Percentiles rank a stretch among this genome's conserved stretches.
Evolutionary conservation across 441 rosid genomes (phyloP).

Genomic region (Gossypium davidsonii): DNA sequence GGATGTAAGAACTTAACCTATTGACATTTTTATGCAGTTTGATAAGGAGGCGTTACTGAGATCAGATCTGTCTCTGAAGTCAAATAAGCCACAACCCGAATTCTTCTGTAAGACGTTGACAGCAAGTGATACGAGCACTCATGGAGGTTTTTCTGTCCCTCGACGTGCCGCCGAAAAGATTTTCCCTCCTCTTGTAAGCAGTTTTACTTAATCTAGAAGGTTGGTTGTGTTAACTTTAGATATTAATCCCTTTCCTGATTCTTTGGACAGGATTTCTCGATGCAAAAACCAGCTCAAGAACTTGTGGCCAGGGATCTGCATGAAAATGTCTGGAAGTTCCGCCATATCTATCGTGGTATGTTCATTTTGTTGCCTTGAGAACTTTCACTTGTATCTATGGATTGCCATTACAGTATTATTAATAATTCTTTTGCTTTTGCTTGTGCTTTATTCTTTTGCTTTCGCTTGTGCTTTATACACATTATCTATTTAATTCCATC

Average conservation of each 20-base stretch:
- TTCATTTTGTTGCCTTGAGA: not conserved
- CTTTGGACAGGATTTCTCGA: constrained; percentile 59
- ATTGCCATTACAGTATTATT: not conserved
- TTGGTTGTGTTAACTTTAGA: not conserved
- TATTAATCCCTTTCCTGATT: constrained; percentile 11
- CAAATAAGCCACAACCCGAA: constrained; percentile 68
- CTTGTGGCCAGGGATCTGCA: constrained; percentile 90
- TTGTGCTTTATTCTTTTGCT: not conserved
- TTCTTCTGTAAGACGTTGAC: constrained; percentile 93
- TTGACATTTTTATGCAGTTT: constrained; percentile 47
- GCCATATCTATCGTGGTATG: constrained; percentile 89
- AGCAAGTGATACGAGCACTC: constrained; percentile 96
- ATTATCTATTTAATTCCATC: not conserved
- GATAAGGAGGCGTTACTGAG: constrained; percentile 81
- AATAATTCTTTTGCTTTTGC: not conserved
- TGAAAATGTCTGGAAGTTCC: constrained; percentile 73
- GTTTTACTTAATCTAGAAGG: not conserved
- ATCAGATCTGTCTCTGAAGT: constrained; percentile 73
- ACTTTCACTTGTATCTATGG: not conserved
- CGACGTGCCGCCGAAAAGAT: constrained; percentile 95
- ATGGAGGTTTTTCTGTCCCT: constrained; percentile 96
- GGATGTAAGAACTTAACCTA: constrained; percentile 23
- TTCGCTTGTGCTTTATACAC: not conserved
- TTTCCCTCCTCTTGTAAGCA: constrained; percentile 77
- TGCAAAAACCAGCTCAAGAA: constrained; percentile 95